Evolutionary conservation across 2,329 filamentous ascomycete species (phyloP), one percentile per base, ranked within the genome.

Genomic region (Alternaria atra): DNA sequence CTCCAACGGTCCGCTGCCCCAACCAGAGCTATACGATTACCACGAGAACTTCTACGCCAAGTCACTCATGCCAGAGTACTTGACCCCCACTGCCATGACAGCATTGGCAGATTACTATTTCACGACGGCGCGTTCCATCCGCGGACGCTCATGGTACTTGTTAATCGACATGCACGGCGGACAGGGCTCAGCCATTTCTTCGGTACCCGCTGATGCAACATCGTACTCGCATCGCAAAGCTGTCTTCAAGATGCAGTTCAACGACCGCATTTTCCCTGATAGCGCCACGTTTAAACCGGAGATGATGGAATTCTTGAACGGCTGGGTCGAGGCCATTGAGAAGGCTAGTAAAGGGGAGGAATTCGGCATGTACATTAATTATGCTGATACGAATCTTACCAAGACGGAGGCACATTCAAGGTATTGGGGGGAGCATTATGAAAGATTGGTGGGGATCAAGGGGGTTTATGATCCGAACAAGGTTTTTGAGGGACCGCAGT

Each of bases 311-410:
- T 79, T 81, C 48, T 40, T 82, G 23, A 73, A 80, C 30, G 73
- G 74, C 47, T 82, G 80, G 75, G 74, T 80, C 27, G 72, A 76
- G 15, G 70, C 67, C 7, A 67, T 79, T 52, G 70, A 58, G 12
- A 60, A 70, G 46, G 70, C 70, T 23, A 70, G 61, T 7, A 56
- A 61, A 0, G 61, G 51, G 2, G 56, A 53, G 30, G 66, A 78
- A 30, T 81, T 77, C 73, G 81, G 80, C 20, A 81, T 81, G 74
- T 86, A 85, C 66, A 80, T 81, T 67, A 85, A 85, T 71, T 85
- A 85, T 63, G 80, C 81, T 17, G 84, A 85, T 70, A 77, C 82
- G 8, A 78, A 74, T 39, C 71, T 85, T 65, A 77, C 75, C 48
- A 75, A 76, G 32, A 74, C 76, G 1, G 76, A 78, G 34, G 83